These are phyloP conservation scores for Byssothecium circinans DNA, from an alignment of 2,329 filamentous ascomycete genomes.

Conservation along the genomic window DNA sequence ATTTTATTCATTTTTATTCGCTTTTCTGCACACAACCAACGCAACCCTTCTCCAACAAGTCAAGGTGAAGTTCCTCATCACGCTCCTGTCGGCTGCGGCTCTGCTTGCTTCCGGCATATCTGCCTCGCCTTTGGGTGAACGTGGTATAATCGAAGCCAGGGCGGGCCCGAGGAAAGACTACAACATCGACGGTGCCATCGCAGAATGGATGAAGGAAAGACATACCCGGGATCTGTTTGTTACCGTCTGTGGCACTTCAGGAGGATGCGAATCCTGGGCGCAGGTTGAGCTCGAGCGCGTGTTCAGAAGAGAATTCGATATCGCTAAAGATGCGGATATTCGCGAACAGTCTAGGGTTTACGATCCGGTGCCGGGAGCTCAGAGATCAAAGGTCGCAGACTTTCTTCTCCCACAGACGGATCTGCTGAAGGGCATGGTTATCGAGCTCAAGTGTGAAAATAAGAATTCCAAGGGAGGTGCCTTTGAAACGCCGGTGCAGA, in stretches of 20 bases:
- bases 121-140: neutral
- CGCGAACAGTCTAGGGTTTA: neutral
- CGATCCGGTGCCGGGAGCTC: too few species aligned
- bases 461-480: neutral
- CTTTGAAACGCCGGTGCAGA: neutral
- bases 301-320: neutral
- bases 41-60: conserved; percentile 1
- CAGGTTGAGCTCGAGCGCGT: neutral
- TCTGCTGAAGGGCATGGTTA: neutral
- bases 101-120: conserved; percentile 4
- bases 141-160: too few species aligned
- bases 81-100: conserved; percentile 2
- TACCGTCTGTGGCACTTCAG: neutral
- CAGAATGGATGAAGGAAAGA: neutral
- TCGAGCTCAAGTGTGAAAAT: conserved; percentile 8
- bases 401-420: conserved; percentile 1
- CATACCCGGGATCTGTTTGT: neutral
- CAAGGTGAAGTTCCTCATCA: conserved; percentile 5
- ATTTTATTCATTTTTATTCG: neutral
- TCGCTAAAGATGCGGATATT: neutral
- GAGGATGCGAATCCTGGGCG: neutral
- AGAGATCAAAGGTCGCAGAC: neutral
- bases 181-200: neutral
- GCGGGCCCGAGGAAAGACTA: too few species aligned
- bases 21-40: neutral